Evolutionary conservation across 768 basidiomycete genomes (phyloP), one percentile per base, ranked within the genome.

Genomic region (Podaxis mareebaensis): DNA sequence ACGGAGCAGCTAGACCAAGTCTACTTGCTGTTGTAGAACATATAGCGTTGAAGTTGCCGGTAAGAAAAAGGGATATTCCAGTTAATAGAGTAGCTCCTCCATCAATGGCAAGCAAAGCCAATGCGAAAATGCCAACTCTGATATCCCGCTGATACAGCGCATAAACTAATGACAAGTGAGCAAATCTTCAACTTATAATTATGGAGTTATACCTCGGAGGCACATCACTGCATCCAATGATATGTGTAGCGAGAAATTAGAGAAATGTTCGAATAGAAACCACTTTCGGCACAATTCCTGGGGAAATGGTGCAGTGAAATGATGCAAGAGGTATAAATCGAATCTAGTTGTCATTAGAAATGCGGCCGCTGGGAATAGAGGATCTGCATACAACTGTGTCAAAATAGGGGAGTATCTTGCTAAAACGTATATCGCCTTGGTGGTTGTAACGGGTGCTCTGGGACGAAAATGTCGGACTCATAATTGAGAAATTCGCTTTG

Each of bases 181-280:
- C 42, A 44, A 7, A 44, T 4, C 30, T 30, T 30, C 7, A 38
- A 3, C 7, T 12, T 12, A 20, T 17, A 11, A 10, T 38, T n/a
- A 36, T 8, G 33, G 17, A 17, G 3, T 15, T 44, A 17, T 46
- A 58, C 57, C 44, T 33, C 57, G 42, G 17, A 58, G 44, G 42
- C 26, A 33, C 15, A 58, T 11, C 24, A 48, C 26, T 44, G 15
- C 44, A 15, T 42, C 44, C 5, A 58, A 42, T 13, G 28, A 26
- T 11, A 58, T 20, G 24, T 58, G 57, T 3, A 48, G 28, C 4
- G 28, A 0, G 26, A 42, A 13, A 7, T 13, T 33, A 22, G 40
- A 44, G 3, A 48, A 36, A 26, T 46, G 57, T 13, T 44, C 24
- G 44, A 58, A 58, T 8, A 46, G 57, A 46, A 58, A 58, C 57